phyloP scores from a whole-genome alignment of 306 rosid genomes.

The Lupinus albus region DNA sequence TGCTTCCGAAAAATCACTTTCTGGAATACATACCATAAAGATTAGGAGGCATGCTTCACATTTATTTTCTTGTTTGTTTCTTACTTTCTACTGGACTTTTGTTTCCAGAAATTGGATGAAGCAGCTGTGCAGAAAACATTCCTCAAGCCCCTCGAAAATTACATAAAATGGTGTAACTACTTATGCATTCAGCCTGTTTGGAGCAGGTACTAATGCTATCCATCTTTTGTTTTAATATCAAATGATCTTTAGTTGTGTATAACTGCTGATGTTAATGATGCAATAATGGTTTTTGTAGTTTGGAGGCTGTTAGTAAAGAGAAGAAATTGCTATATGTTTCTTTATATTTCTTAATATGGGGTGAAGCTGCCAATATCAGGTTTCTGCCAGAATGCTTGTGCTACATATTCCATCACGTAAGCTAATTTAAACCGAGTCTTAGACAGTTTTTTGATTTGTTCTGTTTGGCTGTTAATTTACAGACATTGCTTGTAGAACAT shows the following conservation, averaged over 20 bases:
- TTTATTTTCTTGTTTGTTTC: not conserved
- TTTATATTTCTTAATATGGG: slow-evolving; percentile 86
- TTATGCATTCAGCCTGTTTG: slow-evolving; percentile 86
- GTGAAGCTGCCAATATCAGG: slow-evolving; percentile 89
- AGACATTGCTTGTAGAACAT: slow-evolving; percentile 10
- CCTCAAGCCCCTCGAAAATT: slow-evolving; percentile 79
- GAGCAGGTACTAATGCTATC: slow-evolving; percentile 66
- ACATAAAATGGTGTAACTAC: slow-evolving; percentile 81
- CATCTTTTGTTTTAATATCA: slow-evolving; percentile 31
- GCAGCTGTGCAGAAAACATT: slow-evolving; percentile 66
- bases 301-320: slow-evolving; percentile 70
- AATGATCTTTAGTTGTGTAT: slow-evolving; percentile 33
- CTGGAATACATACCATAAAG: too few species aligned
- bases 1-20: too few species aligned
- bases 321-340: slow-evolving; percentile 72
- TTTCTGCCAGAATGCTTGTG: slow-evolving; percentile 98
- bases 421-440: slow-evolving; percentile 37
- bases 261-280: slow-evolving; percentile 27
- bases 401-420: slow-evolving; percentile 98
- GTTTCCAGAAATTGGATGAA: slow-evolving; percentile 76
- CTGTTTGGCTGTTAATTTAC: not conserved
- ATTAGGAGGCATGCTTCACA: too few species aligned
- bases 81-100: slow-evolving; percentile 33
- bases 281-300: slow-evolving; percentile 51
- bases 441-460: slow-evolving; percentile 1